These are phyloP conservation scores for Paecilomyces formosus DNA, from an alignment of 2,329 filamentous ascomycete species.

Conservation along the genomic window DNA sequence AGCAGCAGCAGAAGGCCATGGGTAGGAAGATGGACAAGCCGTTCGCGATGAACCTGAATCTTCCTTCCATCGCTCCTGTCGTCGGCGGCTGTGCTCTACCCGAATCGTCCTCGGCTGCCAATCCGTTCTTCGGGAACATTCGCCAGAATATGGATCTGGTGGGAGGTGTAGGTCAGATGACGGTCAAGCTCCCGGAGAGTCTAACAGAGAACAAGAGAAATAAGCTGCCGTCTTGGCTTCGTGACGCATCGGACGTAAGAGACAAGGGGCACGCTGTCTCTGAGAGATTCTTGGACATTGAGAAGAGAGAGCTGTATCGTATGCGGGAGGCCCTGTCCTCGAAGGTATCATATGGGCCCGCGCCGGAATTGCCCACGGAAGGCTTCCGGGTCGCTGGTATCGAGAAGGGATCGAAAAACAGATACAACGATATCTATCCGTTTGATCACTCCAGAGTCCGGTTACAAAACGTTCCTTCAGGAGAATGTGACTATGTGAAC, in stretches of 20 bases:
- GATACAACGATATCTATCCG: constrained; percentile 96
- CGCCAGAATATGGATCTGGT: constrained; percentile 94
- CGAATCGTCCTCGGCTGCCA: constrained; percentile 54
- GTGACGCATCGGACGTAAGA: constrained; percentile 54
- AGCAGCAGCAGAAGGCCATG: constrained; percentile 18
- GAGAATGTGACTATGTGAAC: constrained; percentile 88
- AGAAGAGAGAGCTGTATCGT: constrained; percentile 77
- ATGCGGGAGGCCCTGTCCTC: constrained; percentile 75
- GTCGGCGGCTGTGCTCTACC: constrained; percentile 85
- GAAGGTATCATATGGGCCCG: constrained; percentile 50
- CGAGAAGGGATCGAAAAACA: constrained; percentile 89
- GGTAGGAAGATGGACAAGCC: constrained; percentile 36
- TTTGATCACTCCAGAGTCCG: constrained; percentile 90
- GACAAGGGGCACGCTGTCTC: constrained; percentile 76
- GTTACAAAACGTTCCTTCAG: constrained; percentile 58
- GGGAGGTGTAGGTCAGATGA: constrained; percentile 79
- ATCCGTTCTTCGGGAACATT: constrained; percentile 94
- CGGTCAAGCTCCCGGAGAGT: constrained; percentile 51
- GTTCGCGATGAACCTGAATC: constrained; percentile 44
- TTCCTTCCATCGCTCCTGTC: constrained; percentile 62
- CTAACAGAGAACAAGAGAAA: constrained; percentile 42
- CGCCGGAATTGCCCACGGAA: constrained; percentile 32
- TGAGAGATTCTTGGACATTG: constrained; percentile 75
- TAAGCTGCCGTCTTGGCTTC: constrained; percentile 69
- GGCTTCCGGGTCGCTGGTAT: constrained; percentile 76